Conservation (phyloP, 495 filamentous ascomycete genomes). For the Hamigera avellanea region DNA sequence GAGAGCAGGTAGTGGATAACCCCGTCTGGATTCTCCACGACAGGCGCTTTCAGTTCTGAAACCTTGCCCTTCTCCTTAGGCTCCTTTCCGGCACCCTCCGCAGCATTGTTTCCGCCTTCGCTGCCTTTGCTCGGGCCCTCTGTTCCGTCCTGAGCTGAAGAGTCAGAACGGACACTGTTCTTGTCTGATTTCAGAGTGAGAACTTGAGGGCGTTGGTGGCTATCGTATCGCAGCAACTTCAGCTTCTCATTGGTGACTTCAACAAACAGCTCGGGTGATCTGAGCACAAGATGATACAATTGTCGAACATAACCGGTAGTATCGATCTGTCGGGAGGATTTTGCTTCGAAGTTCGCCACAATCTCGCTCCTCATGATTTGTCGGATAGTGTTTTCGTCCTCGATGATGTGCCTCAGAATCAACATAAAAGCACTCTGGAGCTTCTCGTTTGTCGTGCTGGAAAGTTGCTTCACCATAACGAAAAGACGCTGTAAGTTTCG, state of each 20-base stretch:
- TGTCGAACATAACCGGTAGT: conserved; percentile 60
- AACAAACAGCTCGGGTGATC: conserved; percentile 78
- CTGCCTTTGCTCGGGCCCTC: conserved; percentile 21
- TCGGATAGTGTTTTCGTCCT: conserved; percentile 82
- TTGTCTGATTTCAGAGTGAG: conserved; percentile 48
- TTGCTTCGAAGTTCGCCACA: conserved; percentile 53
- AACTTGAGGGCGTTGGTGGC: conserved; percentile 41
- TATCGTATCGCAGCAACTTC: conserved; percentile 52
- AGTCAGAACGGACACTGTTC: conserved; percentile 13
- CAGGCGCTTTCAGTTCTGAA: conserved; percentile 64
- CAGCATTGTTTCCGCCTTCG: conserved; percentile 5
- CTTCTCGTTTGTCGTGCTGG: conserved; percentile 59
- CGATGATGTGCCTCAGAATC: conserved; percentile 82
- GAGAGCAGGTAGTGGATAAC: conserved; percentile 94
- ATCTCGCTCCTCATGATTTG: conserved; percentile 94
- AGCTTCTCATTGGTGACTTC: conserved; percentile 82
- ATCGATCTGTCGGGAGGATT: conserved; percentile 54
- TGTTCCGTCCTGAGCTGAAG: conserved; percentile 17
- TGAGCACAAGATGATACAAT: conserved; percentile 71
- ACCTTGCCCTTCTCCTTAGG: conserved; percentile 54
- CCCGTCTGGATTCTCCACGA: conserved; percentile 87
- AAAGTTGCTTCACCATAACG: conserved; percentile 85
- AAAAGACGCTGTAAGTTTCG: conserved; percentile 83
- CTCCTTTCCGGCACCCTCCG: conserved; percentile 46
- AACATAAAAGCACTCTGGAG: conserved; percentile 76